Evolutionary conservation across 495 filamentous ascomycete genomes (phyloP), one percentile per base, ranked within the genome.

Genomic region (Podospora comata): DNA sequence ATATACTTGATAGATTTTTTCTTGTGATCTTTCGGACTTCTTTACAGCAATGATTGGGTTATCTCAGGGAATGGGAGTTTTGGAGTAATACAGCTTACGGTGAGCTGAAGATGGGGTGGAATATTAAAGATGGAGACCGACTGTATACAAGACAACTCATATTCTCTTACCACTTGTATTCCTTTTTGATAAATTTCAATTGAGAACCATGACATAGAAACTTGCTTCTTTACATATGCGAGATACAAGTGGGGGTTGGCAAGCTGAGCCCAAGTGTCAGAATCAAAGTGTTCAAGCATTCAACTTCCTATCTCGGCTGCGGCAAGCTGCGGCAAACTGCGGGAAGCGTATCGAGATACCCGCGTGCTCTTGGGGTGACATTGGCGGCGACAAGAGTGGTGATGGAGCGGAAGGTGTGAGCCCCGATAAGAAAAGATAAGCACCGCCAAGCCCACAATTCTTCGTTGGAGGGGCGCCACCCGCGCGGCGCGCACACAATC

Each of bases 401-500:
- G 39, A 48, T 48, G 39, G 39, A 48, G 39, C 1, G 39, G 39
- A 48, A 48, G 39, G 39, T 48, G 39, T 48, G 39, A 48, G 39
- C 39, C 13, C 0, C 39, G 39, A 48, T 48, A 48, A 48, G 39
- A 48, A 39, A 48, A 48, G 59, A 61, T 61, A 61, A 61, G 59
- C 59, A 61, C 13, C 30, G 59, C 59, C 59, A 61, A 61, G 59
- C n/a, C n/a, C 16, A 30, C 16, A 27, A 18, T 15, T 30, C n/a
- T 7, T 28, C 23, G 27, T 13, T 23, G 30, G 5, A 7, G 27
- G 19, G 23, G 30, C 26, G 59, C 23, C 59, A 30, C 66, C 66
- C 66, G 58, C 58, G 23, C 61, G 28, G 39, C 59, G 34, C 65
- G 15, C 59, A 61, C 26, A 61, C 59, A 48, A 48, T 48, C 39